Base-by-base conservation (phyloP, 106 monocot species). In the Dendrobium huoshanense region DNA sequence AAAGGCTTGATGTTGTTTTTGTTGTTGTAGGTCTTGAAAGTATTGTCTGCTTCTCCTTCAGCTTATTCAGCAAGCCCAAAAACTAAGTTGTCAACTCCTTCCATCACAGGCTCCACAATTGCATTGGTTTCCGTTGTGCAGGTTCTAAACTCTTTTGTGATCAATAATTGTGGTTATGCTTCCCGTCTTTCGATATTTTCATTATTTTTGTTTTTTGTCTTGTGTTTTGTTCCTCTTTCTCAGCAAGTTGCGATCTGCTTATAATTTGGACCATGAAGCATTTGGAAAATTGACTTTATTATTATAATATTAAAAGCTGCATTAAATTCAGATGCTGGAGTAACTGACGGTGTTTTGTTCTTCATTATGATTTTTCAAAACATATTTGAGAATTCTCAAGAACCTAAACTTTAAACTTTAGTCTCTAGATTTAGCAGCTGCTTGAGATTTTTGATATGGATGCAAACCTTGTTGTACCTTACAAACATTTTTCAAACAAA, bases 21-120 rank as follows among this genome's bases (percentile, higher is more conserved):
- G n/a, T n/a, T n/a, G n/a, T n/a, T n/a, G n/a, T n/a, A 99, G 99
- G 90, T 90, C 67, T 78, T 99, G 85, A 93, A 95, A 86, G 95
- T 90, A 77, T 85, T 93, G 7, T 88, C 99, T 85, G 90, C 99
- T 31, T 99, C 95, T 55, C 87, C 95, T 75, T 93, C 95, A 82
- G 91, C 95, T 85, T 99, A 95, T 86, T 99, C 90, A 61, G 93
- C 93, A 70, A 99, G 90, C 42, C 95, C 99, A 83, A 93, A 85
- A 31, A 82, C 86, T 64, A 91, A 86, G 78, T 81, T 93, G 18
- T 82, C 88, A 72, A 87, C 86, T 37, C 83, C 95, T 83, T 79
- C 95, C 76, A 95, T 99, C 73, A 95, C 91, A 31, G 92, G 99
- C 75, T 84, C 88, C 77, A 75, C 91, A 65, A 95, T 99, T 72